Percentiles rank a stretch among this genome's conserved stretches.
Conservation (phyloP, 768 basidiomycete species). For the Chalciporus piperatus region DNA sequence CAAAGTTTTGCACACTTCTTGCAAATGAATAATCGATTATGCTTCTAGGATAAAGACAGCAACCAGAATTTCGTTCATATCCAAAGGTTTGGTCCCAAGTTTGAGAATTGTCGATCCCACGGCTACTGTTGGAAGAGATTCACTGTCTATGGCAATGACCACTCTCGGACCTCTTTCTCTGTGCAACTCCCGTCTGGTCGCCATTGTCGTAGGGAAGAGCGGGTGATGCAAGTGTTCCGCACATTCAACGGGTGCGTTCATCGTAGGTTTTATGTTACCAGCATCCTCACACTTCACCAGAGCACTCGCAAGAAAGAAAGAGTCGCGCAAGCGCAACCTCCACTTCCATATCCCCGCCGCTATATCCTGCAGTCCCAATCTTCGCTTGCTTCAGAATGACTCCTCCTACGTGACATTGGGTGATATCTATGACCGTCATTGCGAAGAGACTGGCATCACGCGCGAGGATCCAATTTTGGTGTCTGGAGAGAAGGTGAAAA, state of each 20-base stretch:
- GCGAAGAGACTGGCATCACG: slow-evolving; percentile 66
- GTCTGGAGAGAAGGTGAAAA: slow-evolving; percentile 80
- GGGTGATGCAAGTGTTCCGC: slow-evolving; percentile 89
- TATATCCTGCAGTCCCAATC: slow-evolving; percentile 76
- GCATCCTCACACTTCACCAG: slow-evolving; percentile 38
- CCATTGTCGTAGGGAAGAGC: slow-evolving; percentile 87
- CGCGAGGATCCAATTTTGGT: slow-evolving; percentile 87
- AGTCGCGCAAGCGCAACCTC: slow-evolving; percentile 88
- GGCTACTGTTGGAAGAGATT: slow-evolving; percentile 89
- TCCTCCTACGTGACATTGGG: slow-evolving; percentile 87
- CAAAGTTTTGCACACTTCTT: background rate
- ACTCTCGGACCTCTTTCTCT: slow-evolving; percentile 83
- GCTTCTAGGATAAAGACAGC: slow-evolving; percentile 83
- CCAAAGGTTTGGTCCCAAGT: slow-evolving; percentile 84
- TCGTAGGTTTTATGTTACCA: background rate
- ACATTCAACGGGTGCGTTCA: slow-evolving; percentile 81
- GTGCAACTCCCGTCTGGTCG: slow-evolving; percentile 87
- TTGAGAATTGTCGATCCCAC: slow-evolving; percentile 85
- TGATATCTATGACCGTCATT: slow-evolving; percentile 93
- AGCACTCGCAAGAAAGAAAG: slow-evolving; percentile 82
- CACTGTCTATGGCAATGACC: slow-evolving; percentile 87
- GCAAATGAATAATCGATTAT: slow-evolving; percentile 2
- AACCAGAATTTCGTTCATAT: slow-evolving; percentile 90
- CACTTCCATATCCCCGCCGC: slow-evolving; percentile 88
- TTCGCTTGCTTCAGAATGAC: slow-evolving; percentile 89